Evolutionary conservation across 2,329 filamentous ascomycete species (phyloP).

Genomic region (Penicillium sp.): DNA sequence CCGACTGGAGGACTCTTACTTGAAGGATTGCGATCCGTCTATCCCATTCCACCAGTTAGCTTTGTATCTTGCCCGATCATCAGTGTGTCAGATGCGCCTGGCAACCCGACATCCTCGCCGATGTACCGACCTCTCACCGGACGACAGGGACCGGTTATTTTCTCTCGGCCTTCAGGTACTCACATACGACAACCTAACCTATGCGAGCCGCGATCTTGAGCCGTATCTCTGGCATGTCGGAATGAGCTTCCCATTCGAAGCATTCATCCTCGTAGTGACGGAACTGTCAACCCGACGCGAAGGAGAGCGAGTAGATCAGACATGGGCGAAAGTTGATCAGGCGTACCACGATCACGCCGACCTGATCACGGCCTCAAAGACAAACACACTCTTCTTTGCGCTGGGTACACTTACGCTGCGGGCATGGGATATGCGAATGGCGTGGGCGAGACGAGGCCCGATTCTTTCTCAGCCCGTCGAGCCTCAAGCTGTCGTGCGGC

Average conservation of each 20-base stretch:
- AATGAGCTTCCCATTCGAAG: background rate
- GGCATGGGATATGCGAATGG: background rate
- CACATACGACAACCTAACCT: background rate
- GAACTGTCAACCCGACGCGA: background rate
- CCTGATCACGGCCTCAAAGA: constrained; percentile 3
- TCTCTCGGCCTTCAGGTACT: background rate
- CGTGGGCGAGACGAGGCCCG: background rate
- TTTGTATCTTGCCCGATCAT: background rate
- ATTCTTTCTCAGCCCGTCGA: background rate
- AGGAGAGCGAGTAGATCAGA: constrained; percentile 3
- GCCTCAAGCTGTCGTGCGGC: background rate
- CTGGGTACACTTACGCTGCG: background rate
- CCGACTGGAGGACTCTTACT: background rate
- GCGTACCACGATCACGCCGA: constrained; percentile 4
- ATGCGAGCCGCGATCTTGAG: background rate
- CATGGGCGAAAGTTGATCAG: constrained; percentile 6
- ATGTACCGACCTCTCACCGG: background rate
- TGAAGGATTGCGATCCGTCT: background rate
- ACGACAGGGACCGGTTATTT: background rate
- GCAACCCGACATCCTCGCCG: background rate
- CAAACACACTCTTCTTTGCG: constrained; percentile 1
- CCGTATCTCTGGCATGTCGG: background rate
- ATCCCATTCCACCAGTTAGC: background rate
- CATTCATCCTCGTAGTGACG: background rate
- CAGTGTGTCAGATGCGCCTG: background rate